Base-by-base conservation (phyloP, 352 stramenopile genomes). In the Phytophthora ohioensis region DNA sequence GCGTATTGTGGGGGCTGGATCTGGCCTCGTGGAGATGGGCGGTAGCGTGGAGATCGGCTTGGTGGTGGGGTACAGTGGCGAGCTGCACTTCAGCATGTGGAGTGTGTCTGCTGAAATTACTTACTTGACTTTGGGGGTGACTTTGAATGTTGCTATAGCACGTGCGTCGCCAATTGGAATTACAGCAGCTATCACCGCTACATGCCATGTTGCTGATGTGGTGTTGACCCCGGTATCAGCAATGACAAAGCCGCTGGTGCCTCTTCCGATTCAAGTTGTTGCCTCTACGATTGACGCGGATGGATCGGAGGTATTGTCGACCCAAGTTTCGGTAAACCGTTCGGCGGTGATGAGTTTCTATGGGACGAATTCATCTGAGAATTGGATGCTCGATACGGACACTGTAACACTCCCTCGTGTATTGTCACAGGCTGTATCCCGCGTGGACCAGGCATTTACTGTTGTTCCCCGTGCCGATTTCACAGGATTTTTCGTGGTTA, bases 401-500 rank as follows among this genome's bases (percentile, higher is more conserved):
- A 71, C 57, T 3, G 34, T 58, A 11, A 56, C 43, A 5, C 52
- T 79, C 1, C 61, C 61, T 49, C 57, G 13, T 36, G 4, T 65
- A 8, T 45, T 43, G 15, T 43, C 38, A 17, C 46, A 71, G 5
- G 21, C 41, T 21, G 65, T 73, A 21, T 79, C 69, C 36, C 39
- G 13, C 5, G 39, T 76, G 11, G 38, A 45, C 15, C 67, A 68
- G n/a, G 61, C 41, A 6, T 67, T 87, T 52, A 65, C 32, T 21
- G 36, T 84, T 43, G 65, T 73, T 9, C 63, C 79, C 27, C 67
- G 76, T 11, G 73, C 74, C 8, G 74, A 87, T 13, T 87, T 87
- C 38, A 63, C 80, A 9, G 79, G 79, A 1, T 58, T 84, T 32
- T 84, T 88, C 32, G 69, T 74, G 3, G 64, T 85, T 0, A 75